Evolutionary conservation across 1,139 yeast species (phyloP).

Genomic region (Suhomyces maxii): DNA sequence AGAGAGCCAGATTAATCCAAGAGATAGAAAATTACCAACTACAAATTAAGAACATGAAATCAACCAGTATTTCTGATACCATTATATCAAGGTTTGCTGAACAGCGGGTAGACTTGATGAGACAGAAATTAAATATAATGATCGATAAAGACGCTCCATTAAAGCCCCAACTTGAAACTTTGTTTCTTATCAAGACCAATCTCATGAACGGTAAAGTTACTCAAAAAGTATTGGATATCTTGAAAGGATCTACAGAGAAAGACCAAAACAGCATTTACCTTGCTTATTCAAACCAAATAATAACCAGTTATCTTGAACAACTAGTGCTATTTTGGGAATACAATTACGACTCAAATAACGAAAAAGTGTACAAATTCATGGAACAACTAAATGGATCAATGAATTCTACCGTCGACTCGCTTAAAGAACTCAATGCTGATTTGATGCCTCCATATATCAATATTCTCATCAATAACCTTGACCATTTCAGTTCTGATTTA

Average conservation of each 20-base stretch:
- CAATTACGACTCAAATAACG: background rate
- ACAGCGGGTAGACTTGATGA: conserved; percentile 5
- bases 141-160: background rate
- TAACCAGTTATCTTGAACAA: background rate
- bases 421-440: background rate
- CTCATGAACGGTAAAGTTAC: background rate
- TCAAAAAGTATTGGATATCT: background rate
- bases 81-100: conserved; percentile 12
- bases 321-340: conserved; percentile 3
- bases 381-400: background rate
- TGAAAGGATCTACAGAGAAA: background rate
- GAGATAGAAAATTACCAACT: conserved; percentile 20
- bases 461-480: background rate
- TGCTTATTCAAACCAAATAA: background rate
- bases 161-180: conserved; percentile 1
- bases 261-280: background rate
- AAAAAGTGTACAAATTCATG: background rate
- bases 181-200: conserved; percentile 4
- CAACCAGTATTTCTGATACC: conserved; percentile 13
- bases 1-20: conserved; percentile 1
- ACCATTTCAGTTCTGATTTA: background rate
- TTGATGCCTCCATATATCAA: background rate
- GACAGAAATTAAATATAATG: background rate
- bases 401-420: background rate
- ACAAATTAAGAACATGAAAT: conserved; percentile 17